Evolutionary conservation across 176 grass and related monocot genomes (phyloP), one percentile per base, ranked within the genome.

Genomic region (Paspalum vaginatum): DNA sequence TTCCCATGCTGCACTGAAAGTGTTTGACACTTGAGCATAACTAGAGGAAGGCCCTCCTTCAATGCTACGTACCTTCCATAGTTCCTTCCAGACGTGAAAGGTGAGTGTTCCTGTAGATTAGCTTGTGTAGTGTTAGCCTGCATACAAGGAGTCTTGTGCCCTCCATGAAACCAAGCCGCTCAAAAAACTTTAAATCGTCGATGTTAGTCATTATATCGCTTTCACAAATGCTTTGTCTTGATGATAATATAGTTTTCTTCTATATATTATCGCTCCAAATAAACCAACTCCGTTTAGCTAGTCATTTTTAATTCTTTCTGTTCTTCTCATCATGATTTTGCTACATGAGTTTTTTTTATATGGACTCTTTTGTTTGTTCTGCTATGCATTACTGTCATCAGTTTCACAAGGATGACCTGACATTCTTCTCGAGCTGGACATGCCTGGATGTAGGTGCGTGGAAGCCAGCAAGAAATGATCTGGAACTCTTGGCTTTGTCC

Each of bases 401-500:
- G 17, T 26, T 57, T 66, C 67, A 17, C 37, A 22, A 45, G 70
- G 45, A 44, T 52, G 75, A 52, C 42, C 53, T 83, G 74, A 20
- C 74, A 84, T 84, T 88, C 75, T 52, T 37, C 43, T 59, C 6
- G 8, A 79, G 32, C 51, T 41, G 27, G 48, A 22, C 48, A n/a
- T 54, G 48, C 20, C 61, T 40, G 60, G 43, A 11, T 54, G 60
- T 2, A 51, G 60, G 25, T 21, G 60, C 32, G 45, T 38, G 45
- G 60, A 73, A 83, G 58, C 73, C 86, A 72, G 59, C 65, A 24
- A 72, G 58, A 78, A 20, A 6, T 55, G 60, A n/a, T 8, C 49
- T 13, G 57, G 17, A 10, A 44, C 65, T 79, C 86, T 43, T 9
- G 51, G 60, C 57, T 88, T 88, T 79, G 68, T 79, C 68, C 66